These are phyloP conservation scores for Amorphotheca resinae DNA, from an alignment of 495 filamentous ascomycete genomes.

Conservation along the genomic window DNA sequence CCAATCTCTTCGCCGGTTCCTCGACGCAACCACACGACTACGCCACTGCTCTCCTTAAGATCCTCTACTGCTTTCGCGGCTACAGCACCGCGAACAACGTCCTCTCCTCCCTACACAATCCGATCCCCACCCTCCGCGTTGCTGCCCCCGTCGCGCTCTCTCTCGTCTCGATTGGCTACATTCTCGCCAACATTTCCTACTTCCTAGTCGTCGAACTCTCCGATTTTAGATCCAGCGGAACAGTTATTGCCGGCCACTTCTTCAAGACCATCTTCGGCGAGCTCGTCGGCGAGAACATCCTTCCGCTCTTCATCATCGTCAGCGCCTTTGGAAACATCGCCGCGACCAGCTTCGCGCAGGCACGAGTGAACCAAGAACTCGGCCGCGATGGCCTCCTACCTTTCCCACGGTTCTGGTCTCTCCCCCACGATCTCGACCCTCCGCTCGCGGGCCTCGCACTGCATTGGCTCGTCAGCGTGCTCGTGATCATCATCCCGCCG, in stretches of 20 bases:
- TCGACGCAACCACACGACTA: slow-evolving; percentile 34
- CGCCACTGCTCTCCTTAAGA: slow-evolving; percentile 35
- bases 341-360: slow-evolving; percentile 36
- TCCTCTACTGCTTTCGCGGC: slow-evolving; percentile 36
- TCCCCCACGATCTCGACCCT: slow-evolving; percentile 11
- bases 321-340: slow-evolving; percentile 48
- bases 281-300: slow-evolving; percentile 26
- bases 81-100: slow-evolving; percentile 38
- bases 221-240: slow-evolving; percentile 38
- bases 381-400: slow-evolving; percentile 55
- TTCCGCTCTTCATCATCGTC: slow-evolving; percentile 49
- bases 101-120: slow-evolving; percentile 46
- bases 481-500: slow-evolving; percentile 36
- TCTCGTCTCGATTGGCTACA: slow-evolving; percentile 45
- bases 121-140: slow-evolving; percentile 45
- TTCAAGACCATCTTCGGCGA: slow-evolving; percentile 33
- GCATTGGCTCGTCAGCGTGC: slow-evolving; percentile 37
- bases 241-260: slow-evolving; percentile 34
- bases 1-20: slow-evolving; percentile 25
- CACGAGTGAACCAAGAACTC: slow-evolving; percentile 56
- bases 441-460: slow-evolving; percentile 30
- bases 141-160: slow-evolving; percentile 48
- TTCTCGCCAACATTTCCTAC: slow-evolving; percentile 55
- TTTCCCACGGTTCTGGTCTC: slow-evolving; percentile 38
- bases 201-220: slow-evolving; percentile 30